Evolutionary conservation across 1,139 yeast species (phyloP), one percentile per base, ranked within the genome.

Genomic region (Nakaseomyces bracarensis): DNA sequence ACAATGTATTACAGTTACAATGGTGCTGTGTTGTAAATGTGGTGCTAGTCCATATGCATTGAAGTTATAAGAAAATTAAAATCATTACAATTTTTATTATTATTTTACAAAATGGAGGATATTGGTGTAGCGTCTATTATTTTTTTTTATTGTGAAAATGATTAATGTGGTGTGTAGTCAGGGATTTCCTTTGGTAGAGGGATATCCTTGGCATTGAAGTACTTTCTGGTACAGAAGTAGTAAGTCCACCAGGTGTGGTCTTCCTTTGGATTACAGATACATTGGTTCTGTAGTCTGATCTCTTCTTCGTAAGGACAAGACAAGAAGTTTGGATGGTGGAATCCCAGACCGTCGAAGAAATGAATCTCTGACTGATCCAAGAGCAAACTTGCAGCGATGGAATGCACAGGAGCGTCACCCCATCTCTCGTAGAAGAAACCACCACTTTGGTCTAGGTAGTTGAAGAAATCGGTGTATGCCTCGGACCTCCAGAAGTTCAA

Each of bases 331-430:
- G 76, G 80, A 58, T 86, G 95, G 61, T 69, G 81, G 65, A 84
- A 83, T 47, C 95, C 94, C 46, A 85, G 72, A 54, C 86, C 93
- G 45, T 80, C 85, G 60, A 85, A 82, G 70, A 79, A 81, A 61
- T 86, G 91, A 43, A 83, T 63, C 58, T 77, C 73, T 28, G 74
- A 76, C 60, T 74, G 73, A 47, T 79, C 76, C 58, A 83, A 65
- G 63, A 85, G 79, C 47, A 84, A 66, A 3, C 89, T 69, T n/a
- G 83, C 95, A 11, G 91, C 95, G 55, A 85, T 77, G 11, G 94
- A 82, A 60, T 85, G 95, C 30, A 85, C 80, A 29, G 95, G 95
- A 10, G 95, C 95, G 64, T 84, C 95, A 47, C 95, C 95, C 94
- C 95, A 85, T 60, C 95, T 74, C 66, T 85, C 95, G 61, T 85